Evolutionary conservation across 2,329 filamentous ascomycete species (phyloP).

Genomic region (Penicillium sp.): DNA sequence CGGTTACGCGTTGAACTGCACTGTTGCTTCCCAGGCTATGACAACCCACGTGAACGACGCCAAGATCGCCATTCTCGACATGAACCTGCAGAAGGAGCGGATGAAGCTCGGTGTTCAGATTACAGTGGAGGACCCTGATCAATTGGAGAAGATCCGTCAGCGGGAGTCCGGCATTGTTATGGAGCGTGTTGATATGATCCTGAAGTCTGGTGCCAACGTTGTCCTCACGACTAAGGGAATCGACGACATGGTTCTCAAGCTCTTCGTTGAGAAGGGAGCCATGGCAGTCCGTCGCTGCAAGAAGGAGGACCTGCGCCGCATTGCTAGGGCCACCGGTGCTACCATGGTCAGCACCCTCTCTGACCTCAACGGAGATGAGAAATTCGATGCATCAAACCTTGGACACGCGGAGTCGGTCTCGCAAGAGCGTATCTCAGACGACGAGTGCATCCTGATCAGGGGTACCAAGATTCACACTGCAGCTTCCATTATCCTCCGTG

Average conservation of each 20-base stretch:
- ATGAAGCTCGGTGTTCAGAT: constrained; percentile 99
- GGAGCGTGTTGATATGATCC: constrained; percentile 92
- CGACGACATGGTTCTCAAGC: constrained; percentile 90
- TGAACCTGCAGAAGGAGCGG: constrained; percentile 97
- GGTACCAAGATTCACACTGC: constrained; percentile 92
- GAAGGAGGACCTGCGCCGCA: constrained; percentile 95
- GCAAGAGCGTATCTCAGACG: constrained; percentile 98
- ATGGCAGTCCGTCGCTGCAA: constrained; percentile 97
- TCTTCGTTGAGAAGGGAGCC: constrained; percentile 88
- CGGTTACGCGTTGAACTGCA: constrained; percentile 98
- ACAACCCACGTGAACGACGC: constrained; percentile 86
- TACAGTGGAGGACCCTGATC: constrained; percentile 93
- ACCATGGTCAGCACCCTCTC: constrained; percentile 91
- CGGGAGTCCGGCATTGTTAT: constrained; percentile 90
- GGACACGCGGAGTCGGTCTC: constrained; percentile 91
- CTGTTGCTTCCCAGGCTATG: constrained; percentile 97
- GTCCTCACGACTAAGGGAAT: constrained; percentile 97
- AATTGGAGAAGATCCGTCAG: constrained; percentile 94
- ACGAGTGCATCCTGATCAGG: constrained; percentile 96
- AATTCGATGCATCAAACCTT: constrained; percentile 85
- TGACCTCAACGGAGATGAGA: constrained; percentile 95
- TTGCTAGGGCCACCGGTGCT: constrained; percentile 92
- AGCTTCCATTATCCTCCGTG: constrained; percentile 92
- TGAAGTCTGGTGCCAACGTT: constrained; percentile 96
- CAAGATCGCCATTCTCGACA: constrained; percentile 94